Conservation (phyloP, 2,329 filamentous ascomycete genomes). For the Claviceps fusiformis region DNA sequence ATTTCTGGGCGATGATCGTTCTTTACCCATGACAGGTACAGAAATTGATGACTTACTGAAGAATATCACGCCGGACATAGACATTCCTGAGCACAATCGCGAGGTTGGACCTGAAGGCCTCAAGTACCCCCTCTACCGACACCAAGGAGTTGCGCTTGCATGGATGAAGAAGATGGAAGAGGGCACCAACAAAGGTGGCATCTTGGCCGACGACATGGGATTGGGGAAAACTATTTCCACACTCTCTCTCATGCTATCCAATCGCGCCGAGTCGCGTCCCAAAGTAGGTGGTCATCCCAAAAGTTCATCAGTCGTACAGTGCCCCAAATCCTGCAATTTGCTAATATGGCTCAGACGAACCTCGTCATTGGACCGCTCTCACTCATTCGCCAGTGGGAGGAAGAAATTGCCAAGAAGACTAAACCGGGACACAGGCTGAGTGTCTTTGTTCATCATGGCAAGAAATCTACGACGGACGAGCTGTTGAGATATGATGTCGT, state of each 20-base stretch:
- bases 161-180: slow-evolving; percentile 78
- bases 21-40: slow-evolving; percentile 31
- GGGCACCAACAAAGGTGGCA: slow-evolving; percentile 69
- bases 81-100: slow-evolving; percentile 46
- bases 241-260: slow-evolving; percentile 59
- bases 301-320: slow-evolving; percentile 6
- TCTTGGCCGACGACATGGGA: slow-evolving; percentile 88
- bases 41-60: slow-evolving; percentile 57
- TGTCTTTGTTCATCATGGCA: slow-evolving; percentile 59
- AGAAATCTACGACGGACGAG: slow-evolving; percentile 45
- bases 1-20: slow-evolving; percentile 22
- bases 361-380: slow-evolving; percentile 71
- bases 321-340: slow-evolving; percentile 11
- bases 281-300: slow-evolving; percentile 17
- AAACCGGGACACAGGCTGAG: slow-evolving; percentile 43
- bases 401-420: slow-evolving; percentile 62
- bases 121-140: slow-evolving; percentile 57
- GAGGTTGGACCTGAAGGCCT: slow-evolving; percentile 58
- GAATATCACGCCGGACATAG: slow-evolving; percentile 61
- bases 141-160: slow-evolving; percentile 69
- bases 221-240: slow-evolving; percentile 82
- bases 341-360: slow-evolving; percentile 49
- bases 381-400: slow-evolving; percentile 71
- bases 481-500: slow-evolving; percentile 62
- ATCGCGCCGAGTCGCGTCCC: slow-evolving; percentile 37